These are phyloP conservation scores for Stagonosporopsis tanaceti DNA, from an alignment of 2,329 filamentous ascomycete genomes.

Conservation along the genomic window DNA sequence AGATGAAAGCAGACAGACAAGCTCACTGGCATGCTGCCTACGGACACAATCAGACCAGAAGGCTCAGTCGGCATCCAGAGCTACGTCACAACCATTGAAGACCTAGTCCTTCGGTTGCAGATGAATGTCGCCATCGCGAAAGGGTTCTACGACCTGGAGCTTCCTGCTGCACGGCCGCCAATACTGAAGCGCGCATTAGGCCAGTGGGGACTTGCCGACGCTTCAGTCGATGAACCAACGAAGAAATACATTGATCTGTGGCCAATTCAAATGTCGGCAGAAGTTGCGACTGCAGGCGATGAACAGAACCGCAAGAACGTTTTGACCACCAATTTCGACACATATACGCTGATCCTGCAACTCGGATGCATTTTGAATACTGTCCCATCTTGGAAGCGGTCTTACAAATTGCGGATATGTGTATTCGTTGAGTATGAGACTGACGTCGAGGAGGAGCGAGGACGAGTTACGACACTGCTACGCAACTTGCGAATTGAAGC, in stretches of 20 bases:
- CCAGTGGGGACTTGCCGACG: conserved; percentile 33
- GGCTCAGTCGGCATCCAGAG: conserved; percentile 72
- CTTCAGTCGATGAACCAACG: conserved; percentile 62
- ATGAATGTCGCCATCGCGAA: conserved; percentile 87
- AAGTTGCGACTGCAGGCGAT: conserved; percentile 67
- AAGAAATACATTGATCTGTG: conserved; percentile 88
- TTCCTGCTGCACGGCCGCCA: conserved; percentile 60
- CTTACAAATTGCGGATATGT: conserved; percentile 76
- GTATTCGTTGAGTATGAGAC: conserved; percentile 91
- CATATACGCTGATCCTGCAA: conserved; percentile 86
- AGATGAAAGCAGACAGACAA: conserved; percentile 58
- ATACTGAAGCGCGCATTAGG: conserved; percentile 36
- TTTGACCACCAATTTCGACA: conserved; percentile 89
- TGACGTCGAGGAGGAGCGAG: conserved; percentile 80
- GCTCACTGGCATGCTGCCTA: conserved; percentile 68
- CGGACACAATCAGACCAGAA: conserved; percentile 73
- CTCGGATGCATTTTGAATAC: conserved; percentile 85
- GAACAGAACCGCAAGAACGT: conserved; percentile 63
- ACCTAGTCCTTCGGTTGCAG: conserved; percentile 77
- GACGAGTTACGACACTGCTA: conserved; percentile 74
- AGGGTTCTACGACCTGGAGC: conserved; percentile 78
- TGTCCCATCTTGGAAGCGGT: conserved; percentile 79
- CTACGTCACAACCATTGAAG: conserved; percentile 85
- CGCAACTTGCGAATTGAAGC: conserved; percentile 85
- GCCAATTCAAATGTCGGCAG: conserved; percentile 93